These are phyloP conservation scores for Leptomonas seymouri DNA, from an alignment of 208 protist genomes.

Conservation along the genomic window DNA sequence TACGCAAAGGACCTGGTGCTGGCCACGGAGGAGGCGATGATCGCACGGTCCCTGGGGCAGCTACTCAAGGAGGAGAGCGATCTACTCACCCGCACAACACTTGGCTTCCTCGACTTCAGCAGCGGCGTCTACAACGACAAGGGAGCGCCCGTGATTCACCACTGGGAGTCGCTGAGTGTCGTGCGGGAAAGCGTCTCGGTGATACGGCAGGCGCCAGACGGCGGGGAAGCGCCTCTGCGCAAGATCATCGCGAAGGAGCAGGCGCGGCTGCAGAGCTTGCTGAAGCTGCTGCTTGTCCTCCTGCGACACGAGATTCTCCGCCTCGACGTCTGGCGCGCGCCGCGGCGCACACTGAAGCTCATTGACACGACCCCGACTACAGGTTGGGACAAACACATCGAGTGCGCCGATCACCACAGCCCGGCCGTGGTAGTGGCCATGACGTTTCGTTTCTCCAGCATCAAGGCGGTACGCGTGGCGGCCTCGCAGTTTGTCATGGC, in stretches of 20 bases:
- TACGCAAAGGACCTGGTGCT: constrained; percentile 57
- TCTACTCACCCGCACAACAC: constrained; percentile 29
- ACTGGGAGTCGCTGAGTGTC: constrained; percentile 33
- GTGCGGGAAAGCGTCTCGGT: constrained; percentile 31
- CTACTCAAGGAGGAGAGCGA: constrained; percentile 55
- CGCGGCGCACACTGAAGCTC: constrained; percentile 51
- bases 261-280: constrained; percentile 41
- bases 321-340: constrained; percentile 69
- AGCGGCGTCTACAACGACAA: constrained; percentile 20
- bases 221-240: constrained; percentile 25
- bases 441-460: constrained; percentile 62
- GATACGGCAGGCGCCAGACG: constrained; percentile 21
- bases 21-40: constrained; percentile 49
- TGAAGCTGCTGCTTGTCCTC: constrained; percentile 61
- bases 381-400: constrained; percentile 45
- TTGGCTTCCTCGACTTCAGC: constrained; percentile 75
- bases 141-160: neutral
- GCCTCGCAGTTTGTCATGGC: constrained; percentile 43
- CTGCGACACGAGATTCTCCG: constrained; percentile 76
- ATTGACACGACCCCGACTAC: constrained; percentile 29
- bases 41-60: constrained; percentile 56
- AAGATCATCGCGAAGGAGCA: constrained; percentile 51
- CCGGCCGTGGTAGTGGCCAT: constrained; percentile 71
- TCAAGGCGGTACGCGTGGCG: constrained; percentile 38
- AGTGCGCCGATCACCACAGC: constrained; percentile 60